These are phyloP conservation scores for Stagonosporopsis vannaccii DNA, from an alignment of 2,329 filamentous ascomycete genomes.

Conservation along the genomic window DNA sequence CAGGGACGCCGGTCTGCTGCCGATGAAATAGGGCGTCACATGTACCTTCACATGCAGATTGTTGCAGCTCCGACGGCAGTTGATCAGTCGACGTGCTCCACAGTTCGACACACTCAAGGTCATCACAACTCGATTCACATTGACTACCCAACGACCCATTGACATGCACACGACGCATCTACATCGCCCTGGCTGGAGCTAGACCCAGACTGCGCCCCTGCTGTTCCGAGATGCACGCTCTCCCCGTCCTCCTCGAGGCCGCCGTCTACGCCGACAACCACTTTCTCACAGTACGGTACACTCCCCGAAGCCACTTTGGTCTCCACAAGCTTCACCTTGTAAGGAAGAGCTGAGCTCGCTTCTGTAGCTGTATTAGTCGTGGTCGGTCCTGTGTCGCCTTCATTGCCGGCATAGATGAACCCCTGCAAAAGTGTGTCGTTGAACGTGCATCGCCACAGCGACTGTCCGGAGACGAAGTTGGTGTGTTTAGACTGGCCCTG, in stretches of 20 bases:
- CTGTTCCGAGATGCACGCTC: neutral
- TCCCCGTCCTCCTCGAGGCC: neutral
- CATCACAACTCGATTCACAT: neutral
- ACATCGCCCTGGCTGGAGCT: neutral
- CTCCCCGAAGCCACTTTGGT: conserved; percentile 23
- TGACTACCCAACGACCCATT: conserved; percentile 14
- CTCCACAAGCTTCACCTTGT: conserved; percentile 36
- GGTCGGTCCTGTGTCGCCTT: neutral
- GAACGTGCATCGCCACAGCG: conserved; percentile 39
- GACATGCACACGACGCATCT: conserved; percentile 11
- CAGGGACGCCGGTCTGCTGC: conserved; percentile 9
- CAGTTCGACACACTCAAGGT: too few species aligned
- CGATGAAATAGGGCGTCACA: conserved; percentile 7
- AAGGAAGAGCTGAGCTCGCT: conserved; percentile 23
- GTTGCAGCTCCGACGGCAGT: neutral
- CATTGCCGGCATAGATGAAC: conserved; percentile 24
- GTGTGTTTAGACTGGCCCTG: conserved; percentile 4
- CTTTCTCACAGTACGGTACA: conserved; percentile 33
- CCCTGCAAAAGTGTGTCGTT: conserved; percentile 38
- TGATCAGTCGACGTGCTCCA: too few species aligned
- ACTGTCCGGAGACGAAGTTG: conserved; percentile 21
- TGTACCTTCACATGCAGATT: conserved; percentile 19
- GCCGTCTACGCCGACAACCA: neutral
- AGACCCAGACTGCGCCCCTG: neutral
- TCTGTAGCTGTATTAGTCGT: neutral